Conservation (phyloP, 2,329 filamentous ascomycete genomes). For the Monosporascus sp. region DNA sequence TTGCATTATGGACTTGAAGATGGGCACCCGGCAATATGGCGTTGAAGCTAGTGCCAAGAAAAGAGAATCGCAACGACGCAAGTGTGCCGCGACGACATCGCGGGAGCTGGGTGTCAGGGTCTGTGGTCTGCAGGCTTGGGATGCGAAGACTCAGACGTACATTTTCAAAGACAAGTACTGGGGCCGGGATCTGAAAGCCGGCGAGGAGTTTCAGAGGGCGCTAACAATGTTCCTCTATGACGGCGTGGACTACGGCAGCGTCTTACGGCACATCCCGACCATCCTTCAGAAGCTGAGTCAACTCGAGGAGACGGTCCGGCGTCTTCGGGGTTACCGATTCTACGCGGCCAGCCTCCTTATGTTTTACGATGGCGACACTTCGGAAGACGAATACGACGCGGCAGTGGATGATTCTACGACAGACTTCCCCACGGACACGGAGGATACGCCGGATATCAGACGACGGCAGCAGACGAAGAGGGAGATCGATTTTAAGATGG, state of each 20-base stretch:
- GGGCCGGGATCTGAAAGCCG: slow-evolving; percentile 80
- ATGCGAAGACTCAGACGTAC: slow-evolving; percentile 74
- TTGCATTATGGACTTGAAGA: slow-evolving; percentile 96
- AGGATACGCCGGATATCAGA: slow-evolving; percentile 37
- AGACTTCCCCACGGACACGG: slow-evolving; percentile 52
- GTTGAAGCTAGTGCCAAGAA: slow-evolving; percentile 90
- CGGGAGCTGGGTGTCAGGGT: slow-evolving; percentile 86
- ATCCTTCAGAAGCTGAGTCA: slow-evolving; percentile 78
- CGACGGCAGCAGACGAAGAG: slow-evolving; percentile 44
- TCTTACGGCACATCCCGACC: slow-evolving; percentile 79
- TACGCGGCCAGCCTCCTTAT: slow-evolving; percentile 93
- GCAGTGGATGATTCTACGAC: slow-evolving; percentile 52
- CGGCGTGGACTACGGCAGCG: slow-evolving; percentile 72
- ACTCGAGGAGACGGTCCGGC: slow-evolving; percentile 76
- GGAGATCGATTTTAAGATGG: slow-evolving; percentile 89
- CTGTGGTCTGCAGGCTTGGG: slow-evolving; percentile 96
- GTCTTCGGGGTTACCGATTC: slow-evolving; percentile 80
- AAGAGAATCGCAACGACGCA: slow-evolving; percentile 83
- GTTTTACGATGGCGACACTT: slow-evolving; percentile 84
- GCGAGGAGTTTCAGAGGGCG: slow-evolving; percentile 81
- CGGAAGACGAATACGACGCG: slow-evolving; percentile 47
- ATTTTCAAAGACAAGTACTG: slow-evolving; percentile 99
- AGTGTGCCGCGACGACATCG: slow-evolving; percentile 89
- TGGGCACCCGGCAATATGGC: slow-evolving; percentile 96
- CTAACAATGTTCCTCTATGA: slow-evolving; percentile 88